Conservation (phyloP, 805 yeast species). For the Saccharomyces mikatae region DNA sequence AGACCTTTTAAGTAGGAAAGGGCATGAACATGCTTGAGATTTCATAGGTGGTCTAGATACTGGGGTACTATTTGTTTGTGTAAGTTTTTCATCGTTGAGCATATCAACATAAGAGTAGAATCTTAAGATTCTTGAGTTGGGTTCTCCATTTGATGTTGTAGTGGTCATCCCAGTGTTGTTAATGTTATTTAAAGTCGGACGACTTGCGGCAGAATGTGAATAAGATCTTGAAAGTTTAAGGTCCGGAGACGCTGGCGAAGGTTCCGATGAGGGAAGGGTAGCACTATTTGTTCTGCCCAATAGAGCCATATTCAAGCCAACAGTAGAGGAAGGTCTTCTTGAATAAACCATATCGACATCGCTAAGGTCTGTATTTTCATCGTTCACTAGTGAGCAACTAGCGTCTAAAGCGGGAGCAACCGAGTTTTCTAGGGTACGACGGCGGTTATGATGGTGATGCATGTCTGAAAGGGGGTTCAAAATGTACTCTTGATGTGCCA, state of each 20-base stretch:
- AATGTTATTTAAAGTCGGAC: slow-evolving; percentile 9
- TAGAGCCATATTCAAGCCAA: slow-evolving; percentile 35
- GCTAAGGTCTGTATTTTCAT: slow-evolving; percentile 50
- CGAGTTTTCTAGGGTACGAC: slow-evolving; percentile 48
- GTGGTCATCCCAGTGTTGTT: slow-evolving; percentile 1
- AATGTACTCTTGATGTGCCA: not conserved
- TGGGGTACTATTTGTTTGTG: slow-evolving; percentile 49
- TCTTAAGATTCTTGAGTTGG: slow-evolving; percentile 25
- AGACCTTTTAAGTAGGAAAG: not conserved
- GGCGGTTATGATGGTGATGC: slow-evolving; percentile 20
- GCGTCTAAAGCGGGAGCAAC: slow-evolving; percentile 83
- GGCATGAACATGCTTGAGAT: slow-evolving; percentile 1
- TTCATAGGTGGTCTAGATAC: slow-evolving; percentile 37
- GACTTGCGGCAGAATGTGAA: slow-evolving; percentile 9
- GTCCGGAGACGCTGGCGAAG: slow-evolving; percentile 4
- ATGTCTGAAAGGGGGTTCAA: not conserved
- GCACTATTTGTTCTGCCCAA: slow-evolving; percentile 32
- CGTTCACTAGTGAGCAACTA: slow-evolving; percentile 55
- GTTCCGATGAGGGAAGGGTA: slow-evolving; percentile 10
- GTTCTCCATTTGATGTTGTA: slow-evolving; percentile 9
- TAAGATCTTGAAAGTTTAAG: slow-evolving; percentile 7
- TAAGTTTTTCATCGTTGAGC: slow-evolving; percentile 54
- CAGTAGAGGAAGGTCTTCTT: slow-evolving; percentile 49
- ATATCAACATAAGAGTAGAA: slow-evolving; percentile 78
- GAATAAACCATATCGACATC: slow-evolving; percentile 64